Evolutionary conservation across 208 protist genomes (phyloP).

Genomic region (Phytomonas sp.): DNA sequence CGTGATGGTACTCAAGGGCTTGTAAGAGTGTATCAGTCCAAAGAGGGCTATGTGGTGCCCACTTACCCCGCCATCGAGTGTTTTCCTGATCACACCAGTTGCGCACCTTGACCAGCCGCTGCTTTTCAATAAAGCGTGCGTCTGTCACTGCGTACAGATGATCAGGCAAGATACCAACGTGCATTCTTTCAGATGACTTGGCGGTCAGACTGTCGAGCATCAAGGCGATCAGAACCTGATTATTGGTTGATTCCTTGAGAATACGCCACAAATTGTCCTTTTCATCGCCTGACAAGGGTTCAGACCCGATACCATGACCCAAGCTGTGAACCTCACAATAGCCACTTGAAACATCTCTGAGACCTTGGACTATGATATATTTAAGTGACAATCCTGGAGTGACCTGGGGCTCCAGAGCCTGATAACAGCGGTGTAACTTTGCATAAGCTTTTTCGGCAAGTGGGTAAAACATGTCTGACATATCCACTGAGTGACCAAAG

Average conservation of each 20-base stretch:
- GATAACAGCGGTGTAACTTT: slow-evolving; percentile 88
- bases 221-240: slow-evolving; percentile 35
- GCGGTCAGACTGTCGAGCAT: slow-evolving; percentile 31
- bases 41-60: slow-evolving; percentile 29
- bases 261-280: slow-evolving; percentile 45
- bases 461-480: slow-evolving; percentile 53
- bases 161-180: slow-evolving; percentile 52
- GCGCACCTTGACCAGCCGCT: slow-evolving; percentile 70
- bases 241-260: slow-evolving; percentile 37
- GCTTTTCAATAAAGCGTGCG: slow-evolving; percentile 57
- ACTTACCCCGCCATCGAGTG: slow-evolving; percentile 54
- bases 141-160: slow-evolving; percentile 76
- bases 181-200: slow-evolving; percentile 31
- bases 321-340: slow-evolving; percentile 26
- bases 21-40: slow-evolving; percentile 39
- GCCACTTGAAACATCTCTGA: slow-evolving; percentile 72
- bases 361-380: slow-evolving; percentile 44
- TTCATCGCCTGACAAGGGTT: slow-evolving; percentile 25
- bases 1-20: slow-evolving; percentile 16
- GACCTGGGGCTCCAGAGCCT: slow-evolving; percentile 67
- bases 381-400: slow-evolving; percentile 38
- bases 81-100: slow-evolving; percentile 39
- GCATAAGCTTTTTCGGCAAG: slow-evolving; percentile 91
- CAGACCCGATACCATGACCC: slow-evolving; percentile 10
- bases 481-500: slow-evolving; percentile 24